Percentiles rank a stretch among this genome's conserved stretches.
Conservation (phyloP, 345 rosid species). For the Reutealis trisperma region DNA sequence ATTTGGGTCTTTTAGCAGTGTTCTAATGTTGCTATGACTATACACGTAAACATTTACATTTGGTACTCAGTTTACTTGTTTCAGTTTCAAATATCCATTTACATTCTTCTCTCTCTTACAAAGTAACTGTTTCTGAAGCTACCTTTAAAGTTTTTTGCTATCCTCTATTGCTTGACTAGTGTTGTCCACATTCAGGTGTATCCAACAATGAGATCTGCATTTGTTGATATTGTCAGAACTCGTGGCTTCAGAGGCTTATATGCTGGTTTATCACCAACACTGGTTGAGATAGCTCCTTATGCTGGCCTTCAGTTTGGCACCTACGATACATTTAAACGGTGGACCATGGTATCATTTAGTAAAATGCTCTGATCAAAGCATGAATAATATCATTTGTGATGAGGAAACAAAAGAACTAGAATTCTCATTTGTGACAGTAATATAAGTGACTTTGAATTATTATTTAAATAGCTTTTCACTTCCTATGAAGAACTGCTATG, state of each 20-base stretch:
- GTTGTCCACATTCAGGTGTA: slow-evolving; percentile 55
- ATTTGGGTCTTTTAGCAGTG: neutral
- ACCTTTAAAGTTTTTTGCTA: neutral
- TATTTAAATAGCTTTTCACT: neutral
- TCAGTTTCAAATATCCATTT: neutral
- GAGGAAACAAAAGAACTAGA: neutral
- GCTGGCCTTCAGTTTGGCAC: slow-evolving; percentile 99
- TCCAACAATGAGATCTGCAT: slow-evolving; percentile 96
- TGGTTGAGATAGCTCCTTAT: slow-evolving; percentile 91
- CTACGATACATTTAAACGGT: slow-evolving; percentile 87
- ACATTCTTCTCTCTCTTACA: neutral
- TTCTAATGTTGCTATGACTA: neutral
- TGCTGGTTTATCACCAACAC: slow-evolving; percentile 90
- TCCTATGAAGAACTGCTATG: neutral
- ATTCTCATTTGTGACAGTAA: neutral
- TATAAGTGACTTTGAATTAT: neutral
- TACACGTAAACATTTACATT: too few species aligned
- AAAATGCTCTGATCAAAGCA: neutral
- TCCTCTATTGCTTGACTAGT: slow-evolving; percentile 14
- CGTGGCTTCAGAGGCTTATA: slow-evolving; percentile 89
- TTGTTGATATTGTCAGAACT: slow-evolving; percentile 61
- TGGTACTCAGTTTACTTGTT: neutral
- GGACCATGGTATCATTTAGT: slow-evolving; percentile 63
- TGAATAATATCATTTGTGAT: neutral
- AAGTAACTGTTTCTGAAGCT: too few species aligned